These are phyloP conservation scores for Akanthomyces lecanii DNA, from an alignment of 2,329 filamentous ascomycete genomes.

Conservation along the genomic window DNA sequence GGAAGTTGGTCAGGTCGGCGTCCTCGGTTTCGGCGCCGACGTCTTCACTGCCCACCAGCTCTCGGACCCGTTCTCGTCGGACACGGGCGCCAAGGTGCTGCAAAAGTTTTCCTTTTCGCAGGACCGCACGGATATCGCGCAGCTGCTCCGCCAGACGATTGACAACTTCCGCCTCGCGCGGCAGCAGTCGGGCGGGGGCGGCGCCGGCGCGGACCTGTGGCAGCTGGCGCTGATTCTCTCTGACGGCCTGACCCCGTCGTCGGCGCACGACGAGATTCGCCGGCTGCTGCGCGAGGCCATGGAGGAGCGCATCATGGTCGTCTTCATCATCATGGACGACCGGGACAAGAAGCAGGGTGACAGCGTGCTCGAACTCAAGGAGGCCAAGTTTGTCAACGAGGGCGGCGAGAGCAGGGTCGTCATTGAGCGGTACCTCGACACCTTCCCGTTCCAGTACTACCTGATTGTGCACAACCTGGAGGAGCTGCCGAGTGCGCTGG, in stretches of 20 bases:
- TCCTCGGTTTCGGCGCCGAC: slow-evolving; percentile 82
- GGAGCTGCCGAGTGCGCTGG: slow-evolving; percentile 84
- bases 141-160: slow-evolving; percentile 72
- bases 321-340: slow-evolving; percentile 93
- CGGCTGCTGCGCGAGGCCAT: slow-evolving; percentile 80
- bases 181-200: slow-evolving; percentile 46
- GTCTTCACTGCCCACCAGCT: slow-evolving; percentile 86
- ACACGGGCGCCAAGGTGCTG: slow-evolving; percentile 76
- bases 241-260: slow-evolving; percentile 82
- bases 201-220: slow-evolving; percentile 72
- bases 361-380: slow-evolving; percentile 82
- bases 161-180: slow-evolving; percentile 77
- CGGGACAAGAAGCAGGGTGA: slow-evolving; percentile 44
- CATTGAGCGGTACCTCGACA: slow-evolving; percentile 88
- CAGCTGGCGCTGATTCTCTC: slow-evolving; percentile 91
- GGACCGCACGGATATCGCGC: slow-evolving; percentile 77
- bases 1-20: slow-evolving; percentile 88
- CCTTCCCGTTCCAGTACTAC: slow-evolving; percentile 96
- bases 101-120: slow-evolving; percentile 82
- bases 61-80: slow-evolving; percentile 69
- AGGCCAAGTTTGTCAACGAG: slow-evolving; percentile 75
- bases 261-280: slow-evolving; percentile 76
- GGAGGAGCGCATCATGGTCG: slow-evolving; percentile 94
- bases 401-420: slow-evolving; percentile 63
- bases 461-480: slow-evolving; percentile 87